Conservation (phyloP, 73 alveolate genomes). For the Paramecium octaurelia region DNA sequence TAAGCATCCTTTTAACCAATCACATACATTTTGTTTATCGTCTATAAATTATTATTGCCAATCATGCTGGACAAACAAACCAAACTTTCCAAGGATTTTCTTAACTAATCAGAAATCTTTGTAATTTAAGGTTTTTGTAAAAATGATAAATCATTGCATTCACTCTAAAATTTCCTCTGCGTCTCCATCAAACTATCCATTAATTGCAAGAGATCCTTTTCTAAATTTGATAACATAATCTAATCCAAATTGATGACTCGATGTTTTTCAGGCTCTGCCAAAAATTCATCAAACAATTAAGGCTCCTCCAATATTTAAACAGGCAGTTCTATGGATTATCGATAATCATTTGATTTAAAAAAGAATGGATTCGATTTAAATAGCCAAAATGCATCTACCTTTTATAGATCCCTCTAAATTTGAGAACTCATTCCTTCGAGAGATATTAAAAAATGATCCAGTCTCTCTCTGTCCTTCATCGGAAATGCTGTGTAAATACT, state of each 20-base stretch:
- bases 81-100: conserved; percentile 28
- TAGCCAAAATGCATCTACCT: conserved; percentile 9
- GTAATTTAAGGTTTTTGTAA: neutral
- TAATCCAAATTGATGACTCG: neutral
- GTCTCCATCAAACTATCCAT: neutral
- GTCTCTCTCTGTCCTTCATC: conserved; percentile 14
- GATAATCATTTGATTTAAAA: conserved; percentile 23
- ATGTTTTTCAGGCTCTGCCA: conserved; percentile 17
- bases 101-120: neutral
- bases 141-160: neutral
- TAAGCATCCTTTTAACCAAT: neutral
- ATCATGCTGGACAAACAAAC: conserved; percentile 41
- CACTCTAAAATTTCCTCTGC: neutral
- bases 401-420: conserved; percentile 4
- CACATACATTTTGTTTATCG: neutral
- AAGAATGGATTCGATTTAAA: conserved; percentile 15
- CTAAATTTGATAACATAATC: neutral
- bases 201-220: neutral
- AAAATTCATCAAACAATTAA: neutral
- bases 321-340: neutral
- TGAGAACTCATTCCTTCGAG: neutral
- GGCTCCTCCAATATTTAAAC: neutral
- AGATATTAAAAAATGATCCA: neutral
- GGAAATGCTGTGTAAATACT: conserved; percentile 14
- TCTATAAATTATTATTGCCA: neutral